Evolutionary conservation across 139 green algal genomes (phyloP).

Genomic region (Tetraselmis striata): DNA sequence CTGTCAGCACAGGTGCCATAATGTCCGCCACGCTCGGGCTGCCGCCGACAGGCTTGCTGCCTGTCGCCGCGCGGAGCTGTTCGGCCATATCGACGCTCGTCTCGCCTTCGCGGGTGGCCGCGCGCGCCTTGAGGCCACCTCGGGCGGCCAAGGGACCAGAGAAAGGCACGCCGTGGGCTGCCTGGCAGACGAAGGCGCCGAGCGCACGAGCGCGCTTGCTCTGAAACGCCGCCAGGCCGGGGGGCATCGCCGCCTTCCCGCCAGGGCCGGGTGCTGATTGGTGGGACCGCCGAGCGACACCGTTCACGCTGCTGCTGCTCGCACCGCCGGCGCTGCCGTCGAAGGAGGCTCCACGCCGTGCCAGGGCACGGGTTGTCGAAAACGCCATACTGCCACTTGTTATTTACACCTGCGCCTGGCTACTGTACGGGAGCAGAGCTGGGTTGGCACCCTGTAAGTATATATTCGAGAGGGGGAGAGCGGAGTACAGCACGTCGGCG

Average conservation of each 20-base stretch:
- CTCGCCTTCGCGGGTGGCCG: background rate
- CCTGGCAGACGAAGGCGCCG: background rate
- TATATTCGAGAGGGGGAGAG: too few relatives aligned
- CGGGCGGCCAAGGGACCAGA: too few relatives aligned
- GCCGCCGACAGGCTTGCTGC: too few relatives aligned
- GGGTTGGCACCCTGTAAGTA: too few relatives aligned
- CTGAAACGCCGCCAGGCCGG: background rate
- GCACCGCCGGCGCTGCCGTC: background rate
- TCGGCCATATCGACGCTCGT: background rate
- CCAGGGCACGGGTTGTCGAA: background rate
- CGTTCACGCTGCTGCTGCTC: background rate
- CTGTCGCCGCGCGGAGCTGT: background rate
- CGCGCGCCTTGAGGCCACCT: too few relatives aligned
- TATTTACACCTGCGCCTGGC: too few relatives aligned
- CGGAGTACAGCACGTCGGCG: too few relatives aligned
- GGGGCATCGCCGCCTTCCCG: background rate
- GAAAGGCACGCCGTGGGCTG: too few relatives aligned
- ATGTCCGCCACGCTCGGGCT: constrained; percentile 34
- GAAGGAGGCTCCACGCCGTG: background rate
- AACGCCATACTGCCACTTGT: too few relatives aligned
- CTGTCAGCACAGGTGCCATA: constrained; percentile 50
- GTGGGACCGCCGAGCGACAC: background rate
- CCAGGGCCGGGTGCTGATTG: too few relatives aligned
- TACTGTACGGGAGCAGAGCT: too few relatives aligned
- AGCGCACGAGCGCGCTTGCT: background rate